Evolutionary conservation across 2,329 filamentous ascomycete species (phyloP).

Genomic region (Ciborinia camelliae): DNA sequence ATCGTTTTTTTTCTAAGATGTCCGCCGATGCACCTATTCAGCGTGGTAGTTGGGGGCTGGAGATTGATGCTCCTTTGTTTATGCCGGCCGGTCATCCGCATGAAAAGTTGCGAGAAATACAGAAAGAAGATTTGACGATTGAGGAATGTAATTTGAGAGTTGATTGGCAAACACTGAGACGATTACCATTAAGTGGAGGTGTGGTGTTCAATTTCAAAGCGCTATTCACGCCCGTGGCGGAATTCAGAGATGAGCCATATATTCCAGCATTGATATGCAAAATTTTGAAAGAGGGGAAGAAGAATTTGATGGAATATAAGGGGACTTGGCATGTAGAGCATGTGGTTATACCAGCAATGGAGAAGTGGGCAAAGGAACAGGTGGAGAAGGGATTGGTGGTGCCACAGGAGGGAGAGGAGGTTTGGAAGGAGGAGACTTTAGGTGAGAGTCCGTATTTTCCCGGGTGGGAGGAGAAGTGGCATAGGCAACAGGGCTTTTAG

Average conservation of each 20-base stretch:
- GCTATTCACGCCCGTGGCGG: conserved; percentile 69
- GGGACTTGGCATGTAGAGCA: conserved; percentile 77
- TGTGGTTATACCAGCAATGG: conserved; percentile 62
- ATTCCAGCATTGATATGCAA: conserved; percentile 67
- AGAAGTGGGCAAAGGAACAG: conserved; percentile 64
- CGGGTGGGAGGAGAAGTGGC: conserved; percentile 75
- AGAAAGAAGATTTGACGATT: conserved; percentile 54
- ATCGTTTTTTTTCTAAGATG: conserved; percentile 77
- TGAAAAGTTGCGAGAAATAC: conserved; percentile 55
- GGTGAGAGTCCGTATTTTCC: conserved; percentile 73
- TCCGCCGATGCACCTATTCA: conserved; percentile 73
- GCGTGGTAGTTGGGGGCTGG: conserved; percentile 79
- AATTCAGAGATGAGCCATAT: conserved; percentile 68
- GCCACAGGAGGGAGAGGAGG: conserved; percentile 28
- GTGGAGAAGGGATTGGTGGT: conserved; percentile 57
- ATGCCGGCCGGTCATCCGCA: conserved; percentile 67
- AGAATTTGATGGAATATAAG: conserved; percentile 73
- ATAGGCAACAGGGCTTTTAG: conserved; percentile 56
- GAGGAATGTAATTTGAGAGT: conserved; percentile 68
- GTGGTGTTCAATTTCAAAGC: conserved; percentile 89
- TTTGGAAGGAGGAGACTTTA: conserved; percentile 60
- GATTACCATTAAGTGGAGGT: conserved; percentile 70
- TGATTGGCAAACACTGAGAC: conserved; percentile 83
- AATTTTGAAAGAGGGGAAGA: conserved; percentile 68
- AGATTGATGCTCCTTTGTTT: conserved; percentile 71